phyloP scores from a whole-genome alignment of 2,329 filamentous ascomycete species.

The Curvularia spicifera region DNA sequence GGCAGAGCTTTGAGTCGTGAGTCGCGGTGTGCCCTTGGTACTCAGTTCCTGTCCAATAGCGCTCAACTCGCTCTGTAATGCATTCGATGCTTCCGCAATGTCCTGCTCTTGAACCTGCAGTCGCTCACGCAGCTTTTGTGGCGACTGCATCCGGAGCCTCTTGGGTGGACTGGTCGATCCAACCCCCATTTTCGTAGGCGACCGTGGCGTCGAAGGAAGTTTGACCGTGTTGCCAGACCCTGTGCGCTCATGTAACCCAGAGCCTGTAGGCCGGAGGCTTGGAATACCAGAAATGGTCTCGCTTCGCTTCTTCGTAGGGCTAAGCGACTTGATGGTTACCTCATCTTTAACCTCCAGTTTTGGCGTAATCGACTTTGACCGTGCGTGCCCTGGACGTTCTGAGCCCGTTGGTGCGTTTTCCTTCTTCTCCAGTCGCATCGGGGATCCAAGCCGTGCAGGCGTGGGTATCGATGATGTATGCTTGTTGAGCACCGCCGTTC shows the following conservation, averaged over 20 bases:
- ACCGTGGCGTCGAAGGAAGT: constrained; percentile 55
- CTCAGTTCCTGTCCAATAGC: constrained; percentile 84
- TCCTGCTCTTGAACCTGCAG: constrained; percentile 80
- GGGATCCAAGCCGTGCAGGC: constrained; percentile 52
- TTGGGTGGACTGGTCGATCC: constrained; percentile 32
- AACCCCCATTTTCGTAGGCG: constrained; percentile 34
- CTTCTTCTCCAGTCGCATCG: constrained; percentile 49
- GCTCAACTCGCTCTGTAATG: constrained; percentile 75
- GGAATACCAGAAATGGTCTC: constrained; percentile 59
- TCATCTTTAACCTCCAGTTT: constrained; percentile 41
- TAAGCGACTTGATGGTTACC: constrained; percentile 48
- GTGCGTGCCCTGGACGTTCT: constrained; percentile 32
- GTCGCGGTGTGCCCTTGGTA: constrained; percentile 38
- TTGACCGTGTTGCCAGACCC: constrained; percentile 63
- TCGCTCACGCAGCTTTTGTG: constrained; percentile 76
- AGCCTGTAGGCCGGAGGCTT: constrained; percentile 52
- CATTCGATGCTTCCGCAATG: constrained; percentile 71
- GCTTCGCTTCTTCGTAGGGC: constrained; percentile 53
- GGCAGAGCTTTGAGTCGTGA: constrained; percentile 43
- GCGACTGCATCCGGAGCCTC: constrained; percentile 61
- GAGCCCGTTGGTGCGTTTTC: constrained; percentile 49
- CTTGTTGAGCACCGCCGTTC: constrained; percentile 42
- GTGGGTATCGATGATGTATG: constrained; percentile 50
- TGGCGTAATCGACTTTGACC: constrained; percentile 32
- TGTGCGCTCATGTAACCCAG: constrained; percentile 58